Conservation (phyloP, 2,329 filamentous ascomycete species). For the Hypoxylon sp. region DNA sequence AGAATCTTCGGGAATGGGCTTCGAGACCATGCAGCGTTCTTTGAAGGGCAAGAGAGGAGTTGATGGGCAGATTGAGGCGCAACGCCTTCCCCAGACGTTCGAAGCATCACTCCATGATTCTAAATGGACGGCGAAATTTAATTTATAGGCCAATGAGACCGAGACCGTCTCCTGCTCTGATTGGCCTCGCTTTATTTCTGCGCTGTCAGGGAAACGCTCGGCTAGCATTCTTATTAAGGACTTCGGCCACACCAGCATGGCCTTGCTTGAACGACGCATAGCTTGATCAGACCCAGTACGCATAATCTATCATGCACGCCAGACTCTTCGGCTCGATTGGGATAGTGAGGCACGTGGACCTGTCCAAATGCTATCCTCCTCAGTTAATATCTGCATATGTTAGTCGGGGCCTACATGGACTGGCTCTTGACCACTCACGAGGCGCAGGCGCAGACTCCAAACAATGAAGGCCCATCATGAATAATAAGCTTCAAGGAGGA, state of each 20-base stretch:
- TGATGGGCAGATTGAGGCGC: conserved; percentile 46
- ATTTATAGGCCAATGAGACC: conserved; percentile 46
- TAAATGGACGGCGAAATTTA: conserved; percentile 49
- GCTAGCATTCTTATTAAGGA: conserved; percentile 40
- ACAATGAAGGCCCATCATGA: conserved; percentile 35
- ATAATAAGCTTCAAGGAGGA: conserved; percentile 35
- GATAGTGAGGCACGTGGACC: conserved; percentile 42
- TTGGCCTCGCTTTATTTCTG: conserved; percentile 36
- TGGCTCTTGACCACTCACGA: conserved; percentile 40
- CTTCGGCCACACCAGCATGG: conserved; percentile 30
- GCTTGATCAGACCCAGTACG: conserved; percentile 31
- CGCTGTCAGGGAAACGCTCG: conserved; percentile 39
- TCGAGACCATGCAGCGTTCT: conserved; percentile 37
- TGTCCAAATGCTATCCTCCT: conserved; percentile 31
- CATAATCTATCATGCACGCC: conserved; percentile 30
- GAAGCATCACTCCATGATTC: conserved; percentile 34
- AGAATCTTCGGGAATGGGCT: conserved; percentile 37
- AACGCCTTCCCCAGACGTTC: conserved; percentile 40
- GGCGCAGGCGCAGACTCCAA: conserved; percentile 23
- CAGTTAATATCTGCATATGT: conserved; percentile 45
- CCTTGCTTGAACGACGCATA: conserved; percentile 31
- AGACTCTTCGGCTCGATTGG: conserved; percentile 38
- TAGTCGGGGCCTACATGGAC: conserved; percentile 37
- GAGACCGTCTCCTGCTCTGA: conserved; percentile 31
- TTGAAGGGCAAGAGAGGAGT: conserved; percentile 38